These are phyloP conservation scores for Tetrahymena elliotti DNA, from an alignment of 73 alveolate genomes.

Conservation along the genomic window DNA sequence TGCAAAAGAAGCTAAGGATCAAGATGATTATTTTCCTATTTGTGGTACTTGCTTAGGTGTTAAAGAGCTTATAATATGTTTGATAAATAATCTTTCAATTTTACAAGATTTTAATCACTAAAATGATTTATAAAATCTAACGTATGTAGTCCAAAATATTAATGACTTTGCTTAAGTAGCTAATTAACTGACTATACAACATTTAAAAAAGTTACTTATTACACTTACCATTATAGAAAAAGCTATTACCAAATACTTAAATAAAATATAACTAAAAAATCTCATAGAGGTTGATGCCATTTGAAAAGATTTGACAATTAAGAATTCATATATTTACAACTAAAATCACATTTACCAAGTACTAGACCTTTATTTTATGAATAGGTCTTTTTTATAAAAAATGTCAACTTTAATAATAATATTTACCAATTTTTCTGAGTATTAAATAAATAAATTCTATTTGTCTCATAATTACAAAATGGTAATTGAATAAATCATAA, in stretches of 20 bases:
- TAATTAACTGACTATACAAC: not conserved
- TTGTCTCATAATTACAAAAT: no score
- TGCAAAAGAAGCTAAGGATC: slow-evolving; percentile 20
- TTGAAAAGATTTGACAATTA: not conserved
- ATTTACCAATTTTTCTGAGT: no score
- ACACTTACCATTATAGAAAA: not conserved
- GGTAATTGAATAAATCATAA: no score
- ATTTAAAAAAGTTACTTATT: not conserved
- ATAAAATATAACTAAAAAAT: not conserved
- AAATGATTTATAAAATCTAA: not conserved
- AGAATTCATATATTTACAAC: no score
- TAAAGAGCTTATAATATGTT: not conserved
- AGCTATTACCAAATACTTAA: not conserved
- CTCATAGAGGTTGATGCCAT: not conserved
- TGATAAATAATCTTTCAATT: not conserved
- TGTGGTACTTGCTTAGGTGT: slow-evolving; percentile 49
- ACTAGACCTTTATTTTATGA: no score
- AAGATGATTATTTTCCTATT: slow-evolving; percentile 34
- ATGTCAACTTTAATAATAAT: no score
- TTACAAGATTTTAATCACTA: not conserved
- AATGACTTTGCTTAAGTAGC: not conserved
- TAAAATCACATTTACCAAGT: no score
- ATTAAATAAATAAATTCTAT: no score
- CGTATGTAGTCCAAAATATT: not conserved
- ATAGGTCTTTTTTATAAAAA: no score